phyloP scores from a whole-genome alignment of 2,329 filamentous ascomycete genomes.

The Pseudogymnoascus sp. region DNA sequence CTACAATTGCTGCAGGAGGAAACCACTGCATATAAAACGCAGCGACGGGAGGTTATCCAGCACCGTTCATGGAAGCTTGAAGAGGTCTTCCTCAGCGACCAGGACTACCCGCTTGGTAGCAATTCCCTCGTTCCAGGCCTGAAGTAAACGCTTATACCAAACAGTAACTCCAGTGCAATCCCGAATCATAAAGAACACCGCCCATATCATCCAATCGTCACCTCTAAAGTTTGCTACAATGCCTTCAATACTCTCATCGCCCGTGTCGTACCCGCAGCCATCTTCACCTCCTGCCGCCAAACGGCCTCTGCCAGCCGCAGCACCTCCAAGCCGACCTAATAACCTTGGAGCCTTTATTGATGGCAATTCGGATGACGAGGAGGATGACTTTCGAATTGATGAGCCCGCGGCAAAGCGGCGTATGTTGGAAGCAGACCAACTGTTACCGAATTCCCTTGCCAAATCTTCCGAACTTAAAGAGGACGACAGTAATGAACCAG shows the following conservation, averaged over 20 bases:
- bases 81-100: constrained; percentile 42
- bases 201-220: constrained; percentile 28
- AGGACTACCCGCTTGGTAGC: constrained; percentile 28
- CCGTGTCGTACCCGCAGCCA: constrained; percentile 33
- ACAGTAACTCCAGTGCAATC: constrained; percentile 20
- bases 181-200: constrained; percentile 6
- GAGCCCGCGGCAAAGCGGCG: constrained; percentile 36
- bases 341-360: constrained; percentile 34
- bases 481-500: not conserved
- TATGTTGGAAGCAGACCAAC: constrained; percentile 29
- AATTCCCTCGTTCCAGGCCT: not conserved
- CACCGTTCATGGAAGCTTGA: constrained; percentile 38
- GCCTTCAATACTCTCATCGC: constrained; percentile 48
- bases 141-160: constrained; percentile 10
- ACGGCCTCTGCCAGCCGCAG: constrained; percentile 29
- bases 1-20: constrained; percentile 34
- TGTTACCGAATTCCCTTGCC: not conserved
- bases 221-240: constrained; percentile 35
- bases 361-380: constrained; percentile 29
- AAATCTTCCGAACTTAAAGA: not conserved
- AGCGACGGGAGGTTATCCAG: constrained; percentile 39
- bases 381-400: constrained; percentile 13
- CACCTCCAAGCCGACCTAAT: constrained; percentile 28
- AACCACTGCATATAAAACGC: constrained; percentile 32
- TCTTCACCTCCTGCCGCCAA: constrained; percentile 21